Base-by-base conservation (phyloP, 2,329 filamentous ascomycete species). In the Fusarium foetens region DNA sequence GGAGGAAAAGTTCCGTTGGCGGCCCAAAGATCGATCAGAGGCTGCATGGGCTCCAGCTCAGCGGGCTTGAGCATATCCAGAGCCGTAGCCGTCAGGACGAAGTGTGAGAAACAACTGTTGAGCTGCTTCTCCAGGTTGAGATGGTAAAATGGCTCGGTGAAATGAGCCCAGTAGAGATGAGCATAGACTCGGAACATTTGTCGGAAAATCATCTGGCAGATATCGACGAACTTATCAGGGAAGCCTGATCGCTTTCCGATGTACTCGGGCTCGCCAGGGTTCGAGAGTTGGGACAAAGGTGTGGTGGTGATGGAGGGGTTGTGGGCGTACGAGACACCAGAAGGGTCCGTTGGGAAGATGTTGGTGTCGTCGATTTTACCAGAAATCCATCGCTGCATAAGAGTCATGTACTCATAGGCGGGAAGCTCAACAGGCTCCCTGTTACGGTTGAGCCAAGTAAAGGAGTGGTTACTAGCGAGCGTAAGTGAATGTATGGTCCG, bases 151-250 rank as follows among this genome's bases (percentile, higher is more conserved):
- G 92, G 93, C 74, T 94, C 92, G 68, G 91, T 85, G 82, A 94
- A 99, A 83, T 99, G 96, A 63, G 95, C 94, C 89, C 97, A 98
- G 86, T 99, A 99, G 68, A 99, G 90, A 83, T 99, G 96, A 52
- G 96, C 92, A 80, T 99, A 99, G 76, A 98, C 95, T 66, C 96
- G 93, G 87, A 99, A 98, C 92, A 99, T 98, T 84, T 98, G 96
- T 77, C 95, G 93, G 85, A 98, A 95, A 78, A 98, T 96, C 73
- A 92, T 92, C 85, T 97, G 94, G 86, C 95, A 96, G 75, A 97
- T 94, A 69, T 92, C 90, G 76, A 95, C 87, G 81, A 98, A 98
- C 74, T 94, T 93, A 72, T 93, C 90, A 5, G 96, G 96, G 82
- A 99, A 99, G 8, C 95, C 95, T 68, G 93, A 96, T 51, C 93